Percentiles rank a stretch among this genome's conserved stretches.
These are phyloP conservation scores for Globisporangium nunn DNA, from an alignment of 352 stramenopile genomes.

Conservation along the genomic window DNA sequence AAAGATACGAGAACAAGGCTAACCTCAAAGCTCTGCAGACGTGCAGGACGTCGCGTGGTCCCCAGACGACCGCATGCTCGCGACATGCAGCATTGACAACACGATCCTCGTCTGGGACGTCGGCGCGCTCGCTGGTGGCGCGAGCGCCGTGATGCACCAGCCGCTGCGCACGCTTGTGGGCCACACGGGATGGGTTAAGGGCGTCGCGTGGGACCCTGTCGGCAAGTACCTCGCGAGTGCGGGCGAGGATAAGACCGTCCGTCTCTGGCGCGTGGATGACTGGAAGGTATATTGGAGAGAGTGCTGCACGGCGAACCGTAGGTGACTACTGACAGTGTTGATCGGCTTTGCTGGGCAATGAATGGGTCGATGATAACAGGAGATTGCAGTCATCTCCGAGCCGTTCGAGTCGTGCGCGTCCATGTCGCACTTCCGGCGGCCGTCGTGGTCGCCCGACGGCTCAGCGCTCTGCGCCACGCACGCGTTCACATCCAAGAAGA, in stretches of 20 bases:
- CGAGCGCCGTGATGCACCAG: conserved; percentile 69
- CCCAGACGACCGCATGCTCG: conserved; percentile 79
- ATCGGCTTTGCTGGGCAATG: no score
- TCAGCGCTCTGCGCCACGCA: conserved; percentile 77
- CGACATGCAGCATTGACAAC: conserved; percentile 88
- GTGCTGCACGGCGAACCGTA: no score
- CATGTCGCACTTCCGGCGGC: conserved; percentile 75
- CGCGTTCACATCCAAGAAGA: conserved; percentile 84
- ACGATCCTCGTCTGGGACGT: conserved; percentile 85
- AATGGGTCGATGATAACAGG: no score
- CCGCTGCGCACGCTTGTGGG: conserved; percentile 69
- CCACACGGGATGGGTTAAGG: conserved; percentile 85
- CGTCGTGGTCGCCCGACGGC: conserved; percentile 82
- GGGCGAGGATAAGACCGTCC: conserved; percentile 83
- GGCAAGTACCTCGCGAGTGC: conserved; percentile 86
- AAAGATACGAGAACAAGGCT: neutral
- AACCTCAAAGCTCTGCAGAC: conserved; percentile 26
- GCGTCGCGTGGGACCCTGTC: conserved; percentile 81
- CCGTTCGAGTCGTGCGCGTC: conserved; percentile 75
- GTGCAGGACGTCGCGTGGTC: conserved; percentile 85
- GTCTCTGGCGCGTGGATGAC: conserved; percentile 75
- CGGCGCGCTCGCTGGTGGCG: conserved; percentile 23
- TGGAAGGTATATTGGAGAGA: conserved; percentile 40
- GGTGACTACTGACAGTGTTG: no score
- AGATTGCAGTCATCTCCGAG: conserved; percentile 50